These are phyloP conservation scores for Diplodia scrobiculata DNA, from an alignment of 2,329 filamentous ascomycete species.

Conservation along the genomic window DNA sequence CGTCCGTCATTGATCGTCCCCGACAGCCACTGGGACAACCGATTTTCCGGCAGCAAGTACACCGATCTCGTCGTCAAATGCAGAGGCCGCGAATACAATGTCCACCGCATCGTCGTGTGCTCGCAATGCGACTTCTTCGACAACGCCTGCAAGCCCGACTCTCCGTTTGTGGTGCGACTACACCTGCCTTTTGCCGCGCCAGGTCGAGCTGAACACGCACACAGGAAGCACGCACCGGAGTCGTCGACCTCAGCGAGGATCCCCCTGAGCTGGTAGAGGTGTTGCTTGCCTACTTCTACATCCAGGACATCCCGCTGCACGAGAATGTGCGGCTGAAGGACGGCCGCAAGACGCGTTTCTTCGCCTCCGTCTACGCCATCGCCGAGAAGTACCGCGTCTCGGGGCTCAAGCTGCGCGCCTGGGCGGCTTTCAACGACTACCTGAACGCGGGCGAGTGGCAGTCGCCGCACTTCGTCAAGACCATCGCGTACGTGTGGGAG, in stretches of 20 bases:
- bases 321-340: neutral
- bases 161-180: neutral
- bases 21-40: neutral
- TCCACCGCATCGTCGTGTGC: slow-evolving; percentile 4
- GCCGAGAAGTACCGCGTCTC: slow-evolving; percentile 7
- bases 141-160: slow-evolving; percentile 3
- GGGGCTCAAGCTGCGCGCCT: neutral
- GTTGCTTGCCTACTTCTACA: slow-evolving; percentile 25
- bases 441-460: neutral
- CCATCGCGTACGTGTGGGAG: neutral
- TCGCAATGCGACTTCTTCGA: slow-evolving; percentile 10
- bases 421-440: neutral
- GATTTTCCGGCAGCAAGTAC: slow-evolving; percentile 1
- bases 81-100: neutral
- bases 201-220: neutral
- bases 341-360: neutral
- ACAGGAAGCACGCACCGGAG: slow-evolving; percentile 7
- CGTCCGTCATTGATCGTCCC: neutral
- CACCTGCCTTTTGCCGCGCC: too few relatives aligned
- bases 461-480: neutral
- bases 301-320: slow-evolving; percentile 26
- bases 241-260: slow-evolving; percentile 21
- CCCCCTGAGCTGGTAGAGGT: slow-evolving; percentile 8
- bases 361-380: neutral
- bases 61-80: slow-evolving; percentile 13